Evolutionary conservation across 345 rosid species (phyloP), one percentile per base, ranked within the genome.

Genomic region (Stellera chamaejasme): DNA sequence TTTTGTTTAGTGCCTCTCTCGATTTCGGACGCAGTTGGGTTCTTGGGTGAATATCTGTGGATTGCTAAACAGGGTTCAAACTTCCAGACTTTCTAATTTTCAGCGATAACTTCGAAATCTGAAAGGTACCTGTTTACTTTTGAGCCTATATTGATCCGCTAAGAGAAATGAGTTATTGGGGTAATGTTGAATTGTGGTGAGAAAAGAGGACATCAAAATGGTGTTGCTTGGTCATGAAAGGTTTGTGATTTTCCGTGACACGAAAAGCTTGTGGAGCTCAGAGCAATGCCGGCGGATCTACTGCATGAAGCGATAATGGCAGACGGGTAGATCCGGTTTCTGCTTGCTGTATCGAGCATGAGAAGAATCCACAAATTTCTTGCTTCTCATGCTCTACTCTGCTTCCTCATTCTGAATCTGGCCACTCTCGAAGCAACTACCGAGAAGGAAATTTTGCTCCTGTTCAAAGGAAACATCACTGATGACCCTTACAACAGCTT

Each of bases 391-490:
- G 50, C 65, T 61, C 55, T 61, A 48, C 32, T 55, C 50, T 49
- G 48, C 50, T 1, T 49, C 27, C 52, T 49, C 46, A 66, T 69
- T 76, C 52, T 73, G 80, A 79, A 76, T 66, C 83, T 85, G 16
- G 51, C 56, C 51, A 42, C 43, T 15, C 44, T 45, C 44, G 58
- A 50, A 61, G 66, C 80, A 16, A 70, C 73, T 47, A 77, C 78
- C 13, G 80, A 71, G 81, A 74, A 47, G 72, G 97, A 84, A 68
- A 76, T 88, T 74, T 73, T 93, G 79, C 85, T 93, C 55, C 83
- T 77, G 28, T 93, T 93, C 79, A 93, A 79, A 66, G 89, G 79
- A 27, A 75, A 67, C 72, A 70, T 89, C 78, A 78, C 68, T 10
- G 67, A 67, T 10, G 99, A 93, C 69, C 99, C 99, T 2, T 58